Conservation (phyloP, 371 early-diverging fungal genomes). For the Zopfochytrium polystomum region DNA sequence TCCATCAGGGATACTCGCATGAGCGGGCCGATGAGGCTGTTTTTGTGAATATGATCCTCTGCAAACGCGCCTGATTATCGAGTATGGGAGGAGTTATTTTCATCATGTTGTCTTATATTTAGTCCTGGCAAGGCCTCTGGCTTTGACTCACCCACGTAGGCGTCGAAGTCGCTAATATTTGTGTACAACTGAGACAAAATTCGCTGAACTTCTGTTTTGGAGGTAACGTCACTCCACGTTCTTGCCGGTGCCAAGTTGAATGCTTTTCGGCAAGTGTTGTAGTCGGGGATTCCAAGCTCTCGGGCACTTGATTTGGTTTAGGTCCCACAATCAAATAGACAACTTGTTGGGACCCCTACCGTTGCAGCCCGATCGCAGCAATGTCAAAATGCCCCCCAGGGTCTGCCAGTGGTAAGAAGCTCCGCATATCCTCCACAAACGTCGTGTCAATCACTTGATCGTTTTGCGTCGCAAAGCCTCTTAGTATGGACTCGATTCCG, state of each 20-base stretch:
- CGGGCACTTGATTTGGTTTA: conserved; percentile 19
- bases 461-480: conserved; percentile 30
- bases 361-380: conserved; percentile 30
- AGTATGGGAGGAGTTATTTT: neutral
- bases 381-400: conserved; percentile 23
- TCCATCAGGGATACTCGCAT: conserved; percentile 26
- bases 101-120: neutral
- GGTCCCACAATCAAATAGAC: neutral
- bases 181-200: conserved; percentile 17
- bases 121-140: neutral
- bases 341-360: conserved; percentile 16
- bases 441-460: conserved; percentile 29
- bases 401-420: conserved; percentile 15
- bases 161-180: conserved; percentile 28
- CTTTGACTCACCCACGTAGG: conserved; percentile 25
- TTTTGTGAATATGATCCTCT: conserved; percentile 12
- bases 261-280: conserved; percentile 24
- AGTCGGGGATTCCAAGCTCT: conserved; percentile 33
- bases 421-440: conserved; percentile 29
- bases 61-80: conserved; percentile 20
- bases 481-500: conserved; percentile 27
- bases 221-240: conserved; percentile 27
- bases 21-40: conserved; percentile 25
- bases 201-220: conserved; percentile 17
- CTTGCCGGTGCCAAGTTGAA: conserved; percentile 21